These are phyloP conservation scores for Microthlaspi erraticum DNA, from an alignment of 345 rosid species.

Conservation along the genomic window DNA sequence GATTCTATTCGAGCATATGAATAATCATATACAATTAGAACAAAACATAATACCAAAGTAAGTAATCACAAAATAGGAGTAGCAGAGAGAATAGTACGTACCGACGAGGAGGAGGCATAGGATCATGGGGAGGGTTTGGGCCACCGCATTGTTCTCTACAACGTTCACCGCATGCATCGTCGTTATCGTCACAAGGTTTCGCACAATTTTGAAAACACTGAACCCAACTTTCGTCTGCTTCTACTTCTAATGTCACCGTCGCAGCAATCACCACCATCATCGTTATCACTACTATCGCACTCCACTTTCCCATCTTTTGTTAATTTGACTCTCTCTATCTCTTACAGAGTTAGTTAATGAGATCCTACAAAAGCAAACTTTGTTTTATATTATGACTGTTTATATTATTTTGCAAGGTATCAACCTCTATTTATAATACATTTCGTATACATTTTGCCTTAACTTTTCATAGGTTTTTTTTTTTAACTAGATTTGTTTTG, in stretches of 20 bases:
- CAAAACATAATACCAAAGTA: too few relatives aligned
- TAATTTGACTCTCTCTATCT: too few relatives aligned
- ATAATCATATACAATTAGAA: neutral
- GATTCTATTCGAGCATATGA: neutral
- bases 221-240: neutral
- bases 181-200: neutral
- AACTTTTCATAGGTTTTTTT: neutral
- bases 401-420: neutral
- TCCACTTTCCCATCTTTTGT: conserved; percentile 30
- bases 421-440: conserved; percentile 34
- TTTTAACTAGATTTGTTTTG: neutral
- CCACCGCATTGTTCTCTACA: conserved; percentile 35
- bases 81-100: too few relatives aligned
- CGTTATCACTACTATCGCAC: conserved; percentile 19
- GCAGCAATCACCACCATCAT: conserved; percentile 6
- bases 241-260: conserved; percentile 1
- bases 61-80: too few relatives aligned
- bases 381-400: neutral
- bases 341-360: neutral
- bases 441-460: neutral
- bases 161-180: conserved; percentile 13
- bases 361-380: neutral
- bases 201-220: conserved; percentile 7
- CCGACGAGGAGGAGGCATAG: neutral
- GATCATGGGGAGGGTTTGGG: conserved; percentile 39